Evolutionary conservation across 192 early-diverging fungal species (phyloP).

Genomic region (Entophlyctis luteolus): DNA sequence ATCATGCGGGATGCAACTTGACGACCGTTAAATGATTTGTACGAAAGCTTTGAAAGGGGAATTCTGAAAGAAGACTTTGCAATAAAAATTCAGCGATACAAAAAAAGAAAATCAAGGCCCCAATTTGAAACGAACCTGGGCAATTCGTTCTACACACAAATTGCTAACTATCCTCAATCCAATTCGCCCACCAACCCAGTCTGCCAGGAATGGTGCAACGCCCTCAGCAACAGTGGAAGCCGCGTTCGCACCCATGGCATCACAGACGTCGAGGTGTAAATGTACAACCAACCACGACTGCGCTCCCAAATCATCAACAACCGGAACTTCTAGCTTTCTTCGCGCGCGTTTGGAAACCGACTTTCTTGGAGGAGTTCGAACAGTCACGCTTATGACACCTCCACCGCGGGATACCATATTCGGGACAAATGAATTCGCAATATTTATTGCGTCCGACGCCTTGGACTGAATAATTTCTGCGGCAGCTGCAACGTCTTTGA

Average conservation of each 20-base stretch:
- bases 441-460: constrained; percentile 37
- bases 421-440: constrained; percentile 62
- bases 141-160: constrained; percentile 59
- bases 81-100: not conserved
- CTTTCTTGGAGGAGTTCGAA: constrained; percentile 45
- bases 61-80: constrained; percentile 48
- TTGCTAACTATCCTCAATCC: constrained; percentile 70
- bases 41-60: constrained; percentile 55
- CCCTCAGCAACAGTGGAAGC: constrained; percentile 68
- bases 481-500: not conserved
- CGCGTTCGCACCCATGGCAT: constrained; percentile 78
- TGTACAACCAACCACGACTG: constrained; percentile 65
- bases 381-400: constrained; percentile 54
- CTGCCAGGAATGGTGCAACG: constrained; percentile 56
- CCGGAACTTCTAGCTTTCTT: not conserved
- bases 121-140: too few species aligned
- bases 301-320: not conserved
- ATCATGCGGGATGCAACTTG: constrained; percentile 61
- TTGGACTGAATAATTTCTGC: not conserved
- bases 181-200: constrained; percentile 51
- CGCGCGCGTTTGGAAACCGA: constrained; percentile 8
- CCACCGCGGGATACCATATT: constrained; percentile 67
- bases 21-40: constrained; percentile 62
- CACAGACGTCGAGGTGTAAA: constrained; percentile 71
- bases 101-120: constrained; percentile 30